These are phyloP conservation scores for Monilinia polystroma DNA, from an alignment of 2,329 filamentous ascomycete species.

Conservation along the genomic window DNA sequence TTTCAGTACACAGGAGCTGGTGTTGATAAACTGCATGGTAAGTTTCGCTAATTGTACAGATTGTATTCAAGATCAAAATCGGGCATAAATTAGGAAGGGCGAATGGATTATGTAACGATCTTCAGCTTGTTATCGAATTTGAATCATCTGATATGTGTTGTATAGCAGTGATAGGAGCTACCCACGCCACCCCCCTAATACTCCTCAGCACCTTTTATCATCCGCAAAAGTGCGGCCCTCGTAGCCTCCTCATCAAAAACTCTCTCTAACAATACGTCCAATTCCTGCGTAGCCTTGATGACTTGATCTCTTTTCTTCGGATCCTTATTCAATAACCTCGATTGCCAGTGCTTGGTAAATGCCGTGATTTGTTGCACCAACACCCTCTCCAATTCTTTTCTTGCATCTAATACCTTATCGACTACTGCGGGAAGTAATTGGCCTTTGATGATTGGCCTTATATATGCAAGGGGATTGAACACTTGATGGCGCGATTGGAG, in stretches of 20 bases:
- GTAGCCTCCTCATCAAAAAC: conserved; percentile 49
- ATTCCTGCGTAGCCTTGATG: conserved; percentile 55
- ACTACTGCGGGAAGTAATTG: conserved; percentile 42
- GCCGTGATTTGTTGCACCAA: conserved; percentile 61
- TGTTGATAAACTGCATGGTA: too few relatives aligned
- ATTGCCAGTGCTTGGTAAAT: conserved; percentile 60
- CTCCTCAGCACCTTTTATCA: conserved; percentile 33
- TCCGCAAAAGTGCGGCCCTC: conserved; percentile 38
- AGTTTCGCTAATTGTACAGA: background rate
- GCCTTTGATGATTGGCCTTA: conserved; percentile 46
- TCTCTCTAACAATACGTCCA: conserved; percentile 55
- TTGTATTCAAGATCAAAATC: background rate
- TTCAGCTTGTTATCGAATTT: background rate
- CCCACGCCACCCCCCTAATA: background rate
- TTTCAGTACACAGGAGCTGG: too few relatives aligned
- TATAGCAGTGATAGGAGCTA: background rate
- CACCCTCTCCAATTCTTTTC: conserved; percentile 63
- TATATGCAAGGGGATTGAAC: conserved; percentile 50
- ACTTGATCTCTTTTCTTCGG: conserved; percentile 45
- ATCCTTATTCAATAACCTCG: conserved; percentile 49
- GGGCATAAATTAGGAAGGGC: too few relatives aligned
- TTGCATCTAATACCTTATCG: conserved; percentile 54
- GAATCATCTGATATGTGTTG: background rate
- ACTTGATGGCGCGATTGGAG: conserved; percentile 49
- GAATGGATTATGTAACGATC: background rate